A percentile compares a stretch with the other conserved stretches of the same genome.
phyloP scores from a whole-genome alignment of 331 rosid genomes.

The Malus hybrid region DNA sequence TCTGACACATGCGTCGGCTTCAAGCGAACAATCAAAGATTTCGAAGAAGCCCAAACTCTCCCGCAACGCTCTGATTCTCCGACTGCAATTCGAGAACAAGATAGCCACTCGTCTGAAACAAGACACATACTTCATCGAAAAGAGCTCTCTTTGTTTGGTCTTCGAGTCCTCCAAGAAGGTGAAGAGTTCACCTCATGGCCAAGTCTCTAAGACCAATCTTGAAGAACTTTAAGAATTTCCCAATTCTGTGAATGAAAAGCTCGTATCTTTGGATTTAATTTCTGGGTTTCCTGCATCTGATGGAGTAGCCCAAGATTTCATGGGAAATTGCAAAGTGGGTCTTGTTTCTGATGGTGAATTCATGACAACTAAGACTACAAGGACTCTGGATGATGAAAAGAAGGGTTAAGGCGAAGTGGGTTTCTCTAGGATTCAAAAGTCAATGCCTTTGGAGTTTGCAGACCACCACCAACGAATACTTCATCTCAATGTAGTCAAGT shows the following conservation, averaged over 20 bases:
- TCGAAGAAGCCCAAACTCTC: background rate
- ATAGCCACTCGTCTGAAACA: constrained; percentile 8
- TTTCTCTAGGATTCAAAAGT: background rate
- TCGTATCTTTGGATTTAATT: background rate
- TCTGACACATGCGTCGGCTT: constrained; percentile 14
- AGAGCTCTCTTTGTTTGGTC: background rate
- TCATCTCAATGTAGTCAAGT: too few relatives aligned
- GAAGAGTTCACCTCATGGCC: background rate
- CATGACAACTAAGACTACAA: background rate
- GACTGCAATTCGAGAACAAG: background rate
- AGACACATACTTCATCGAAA: background rate
- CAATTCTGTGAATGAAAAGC: constrained; percentile 6
- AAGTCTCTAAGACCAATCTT: background rate
- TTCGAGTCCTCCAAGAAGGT: background rate
- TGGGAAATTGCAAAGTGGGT: background rate
- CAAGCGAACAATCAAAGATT: constrained; percentile 11
- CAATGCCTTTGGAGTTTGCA: background rate
- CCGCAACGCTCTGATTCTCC: background rate
- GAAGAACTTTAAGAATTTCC: background rate
- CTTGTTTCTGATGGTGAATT: constrained; percentile 4
- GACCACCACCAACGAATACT: too few relatives aligned
- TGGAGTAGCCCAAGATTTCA: background rate
- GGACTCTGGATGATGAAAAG: background rate
- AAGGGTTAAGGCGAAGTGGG: background rate
- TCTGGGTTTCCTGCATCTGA: constrained; percentile 8